Percentiles rank a stretch among this genome's conserved stretches.
Conservation (phyloP, 2,329 filamentous ascomycete species). For the Aphanocladium album region DNA sequence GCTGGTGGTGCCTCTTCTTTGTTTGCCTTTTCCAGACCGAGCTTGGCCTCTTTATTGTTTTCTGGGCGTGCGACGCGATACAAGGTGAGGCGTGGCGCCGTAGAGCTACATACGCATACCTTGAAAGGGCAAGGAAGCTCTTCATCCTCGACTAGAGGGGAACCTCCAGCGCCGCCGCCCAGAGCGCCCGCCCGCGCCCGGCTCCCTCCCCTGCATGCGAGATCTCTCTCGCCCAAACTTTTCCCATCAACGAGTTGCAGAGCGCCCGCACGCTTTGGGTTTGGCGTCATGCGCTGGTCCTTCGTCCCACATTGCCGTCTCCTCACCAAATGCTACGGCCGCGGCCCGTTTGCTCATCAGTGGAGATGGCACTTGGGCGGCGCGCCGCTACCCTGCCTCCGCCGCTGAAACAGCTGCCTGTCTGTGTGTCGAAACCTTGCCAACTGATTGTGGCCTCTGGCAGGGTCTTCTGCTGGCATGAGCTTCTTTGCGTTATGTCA, state of each 20-base stretch:
- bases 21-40: background rate
- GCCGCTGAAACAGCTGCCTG: background rate
- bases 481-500: background rate
- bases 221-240: background rate
- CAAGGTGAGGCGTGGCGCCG: background rate
- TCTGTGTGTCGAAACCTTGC: too few species aligned
- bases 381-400: background rate
- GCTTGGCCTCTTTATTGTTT: background rate
- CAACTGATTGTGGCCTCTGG: background rate
- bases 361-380: background rate
- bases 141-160: background rate
- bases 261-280: background rate
- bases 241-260: background rate
- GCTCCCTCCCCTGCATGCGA: conserved; percentile 1
- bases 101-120: too few species aligned
- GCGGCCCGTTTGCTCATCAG: background rate
- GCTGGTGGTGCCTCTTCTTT: background rate
- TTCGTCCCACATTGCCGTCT: background rate
- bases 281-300: background rate
- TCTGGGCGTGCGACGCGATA: background rate
- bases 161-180: too few species aligned
- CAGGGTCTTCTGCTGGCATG: background rate
- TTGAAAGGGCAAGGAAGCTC: background rate
- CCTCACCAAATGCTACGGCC: background rate
- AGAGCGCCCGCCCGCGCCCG: background rate